phyloP scores from a whole-genome alignment of 768 basidiomycete genomes.

The Kwoniella sp. region DNA sequence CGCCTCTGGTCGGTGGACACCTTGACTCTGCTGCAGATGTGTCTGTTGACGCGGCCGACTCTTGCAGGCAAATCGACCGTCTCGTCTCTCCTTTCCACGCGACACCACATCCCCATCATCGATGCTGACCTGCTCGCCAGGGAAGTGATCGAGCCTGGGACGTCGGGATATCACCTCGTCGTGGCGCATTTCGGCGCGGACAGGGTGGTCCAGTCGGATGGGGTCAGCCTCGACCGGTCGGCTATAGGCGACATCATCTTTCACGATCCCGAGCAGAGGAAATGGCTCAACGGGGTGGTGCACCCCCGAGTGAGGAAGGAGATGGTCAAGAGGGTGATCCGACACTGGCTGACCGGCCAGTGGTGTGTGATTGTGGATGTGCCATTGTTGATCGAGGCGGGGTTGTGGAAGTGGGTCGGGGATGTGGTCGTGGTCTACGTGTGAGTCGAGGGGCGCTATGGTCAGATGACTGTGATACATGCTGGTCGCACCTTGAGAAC shows the following conservation, averaged over 20 bases:
- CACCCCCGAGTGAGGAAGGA: slow-evolving; percentile 82
- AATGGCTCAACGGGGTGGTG: slow-evolving; percentile 72
- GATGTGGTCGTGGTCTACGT: slow-evolving; percentile 86
- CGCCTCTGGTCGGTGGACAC: slow-evolving; percentile 58
- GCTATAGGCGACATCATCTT: slow-evolving; percentile 82
- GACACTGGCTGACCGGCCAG: slow-evolving; percentile 71
- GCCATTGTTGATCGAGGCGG: slow-evolving; percentile 84
- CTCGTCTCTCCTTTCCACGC: slow-evolving; percentile 62
- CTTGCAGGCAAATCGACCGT: slow-evolving; percentile 83
- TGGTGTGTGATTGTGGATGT: slow-evolving; percentile 81
- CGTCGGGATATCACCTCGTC: slow-evolving; percentile 65
- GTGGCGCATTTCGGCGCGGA: slow-evolving; percentile 65
- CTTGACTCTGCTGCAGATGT: neutral
- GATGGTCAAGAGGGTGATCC: slow-evolving; percentile 67
- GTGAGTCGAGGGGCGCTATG: slow-evolving; percentile 53
- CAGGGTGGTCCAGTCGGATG: slow-evolving; percentile 61
- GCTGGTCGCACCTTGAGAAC: neutral
- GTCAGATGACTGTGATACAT: neutral
- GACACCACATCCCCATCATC: slow-evolving; percentile 69
- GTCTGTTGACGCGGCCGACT: neutral
- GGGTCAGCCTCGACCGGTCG: slow-evolving; percentile 65
- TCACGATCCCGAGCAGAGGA: slow-evolving; percentile 66
- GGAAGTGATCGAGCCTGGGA: slow-evolving; percentile 77
- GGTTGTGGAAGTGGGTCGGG: slow-evolving; percentile 76
- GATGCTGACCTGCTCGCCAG: slow-evolving; percentile 90